Evolutionary conservation across 768 basidiomycete species (phyloP), one percentile per base, ranked within the genome.

Genomic region (Lentinus brumalis): DNA sequence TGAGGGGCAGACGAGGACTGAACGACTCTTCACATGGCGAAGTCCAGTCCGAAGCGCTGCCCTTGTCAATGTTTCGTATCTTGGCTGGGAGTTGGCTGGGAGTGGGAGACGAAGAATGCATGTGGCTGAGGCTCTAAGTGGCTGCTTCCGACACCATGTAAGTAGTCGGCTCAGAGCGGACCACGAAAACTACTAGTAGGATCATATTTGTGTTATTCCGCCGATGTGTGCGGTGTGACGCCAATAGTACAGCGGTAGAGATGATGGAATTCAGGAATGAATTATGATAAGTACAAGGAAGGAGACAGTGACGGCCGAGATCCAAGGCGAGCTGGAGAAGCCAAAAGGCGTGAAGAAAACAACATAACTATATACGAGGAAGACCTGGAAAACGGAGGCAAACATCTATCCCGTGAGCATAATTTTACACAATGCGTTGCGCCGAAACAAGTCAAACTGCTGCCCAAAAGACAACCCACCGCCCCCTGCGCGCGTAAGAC

Each of bases 351-450:
- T 32, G 10, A 47, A 42, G 57, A 30, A 52, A 38, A 49, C 32
- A 59, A 54, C 57, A 50, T 66, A 55, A 60, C 61, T 52, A 52
- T 32, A 55, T 50, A 66, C 53, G 70, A 69, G 67, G 69, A 76
- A 73, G 60, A 73, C 68, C 71, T 74, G 60, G 46, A 68, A 60
- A 69, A 64, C 52, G 51, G 52, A 56, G 61, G 57, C 63, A 65
- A 62, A 61, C 57, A 65, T 70, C 71, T 70, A 69, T 70, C 66
- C 67, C 68, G 59, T 64, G 68, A 69, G 68, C 71, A 75, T 73
- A 71, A 72, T 59, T 56, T 66, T 70, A 70, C 69, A 73, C 50
- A 18, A 21, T 38, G 15, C 50, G 53, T 4, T 41, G 52, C 26
- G 47, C 7, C 7, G 21, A 40, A 32, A 16, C 47, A 51, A 10